These are phyloP conservation scores for Diaporthe vaccinii DNA, from an alignment of 2,329 filamentous ascomycete species.

Conservation along the genomic window DNA sequence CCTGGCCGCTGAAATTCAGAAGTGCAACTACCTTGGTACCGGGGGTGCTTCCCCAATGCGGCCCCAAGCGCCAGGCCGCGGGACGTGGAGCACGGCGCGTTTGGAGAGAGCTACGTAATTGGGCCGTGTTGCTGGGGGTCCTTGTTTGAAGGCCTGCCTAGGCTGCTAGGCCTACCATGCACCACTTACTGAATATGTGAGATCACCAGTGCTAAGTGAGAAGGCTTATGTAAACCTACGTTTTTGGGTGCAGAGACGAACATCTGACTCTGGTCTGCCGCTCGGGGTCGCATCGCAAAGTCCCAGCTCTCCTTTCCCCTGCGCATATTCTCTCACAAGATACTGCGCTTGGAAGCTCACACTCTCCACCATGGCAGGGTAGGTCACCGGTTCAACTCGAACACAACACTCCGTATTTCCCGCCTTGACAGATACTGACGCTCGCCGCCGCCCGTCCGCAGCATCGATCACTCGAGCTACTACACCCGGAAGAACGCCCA, in stretches of 20 bases:
- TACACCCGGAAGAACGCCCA: constrained; percentile 91
- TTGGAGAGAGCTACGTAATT: constrained; percentile 21
- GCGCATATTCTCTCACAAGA: not conserved
- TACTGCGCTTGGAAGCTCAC: constrained; percentile 9
- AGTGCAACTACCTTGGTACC: constrained; percentile 1
- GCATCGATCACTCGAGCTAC: constrained; percentile 76
- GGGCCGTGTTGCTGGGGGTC: constrained; percentile 6
- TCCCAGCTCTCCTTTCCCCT: not conserved
- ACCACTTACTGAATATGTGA: constrained; percentile 14
- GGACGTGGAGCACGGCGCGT: constrained; percentile 27
- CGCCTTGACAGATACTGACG: not conserved
- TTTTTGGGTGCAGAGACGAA: constrained; percentile 26
- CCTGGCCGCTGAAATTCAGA: constrained; percentile 10
- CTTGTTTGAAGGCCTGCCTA: not conserved
- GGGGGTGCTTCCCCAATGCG: constrained; percentile 26
- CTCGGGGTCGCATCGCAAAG: not conserved
- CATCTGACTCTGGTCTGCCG: constrained; percentile 35
- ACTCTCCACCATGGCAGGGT: constrained; percentile 40
- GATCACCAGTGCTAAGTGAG: constrained; percentile 32
- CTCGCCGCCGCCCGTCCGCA: constrained; percentile 41
- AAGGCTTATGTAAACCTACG: constrained; percentile 36
- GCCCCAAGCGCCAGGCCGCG: constrained; percentile 22
- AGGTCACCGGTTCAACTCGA: not conserved
- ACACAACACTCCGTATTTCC: not conserved
- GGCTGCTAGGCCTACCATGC: not conserved